Evolutionary conservation across 805 yeast genomes (phyloP), one percentile per base, ranked within the genome.

Genomic region (Sugiyamaella marilandica): DNA sequence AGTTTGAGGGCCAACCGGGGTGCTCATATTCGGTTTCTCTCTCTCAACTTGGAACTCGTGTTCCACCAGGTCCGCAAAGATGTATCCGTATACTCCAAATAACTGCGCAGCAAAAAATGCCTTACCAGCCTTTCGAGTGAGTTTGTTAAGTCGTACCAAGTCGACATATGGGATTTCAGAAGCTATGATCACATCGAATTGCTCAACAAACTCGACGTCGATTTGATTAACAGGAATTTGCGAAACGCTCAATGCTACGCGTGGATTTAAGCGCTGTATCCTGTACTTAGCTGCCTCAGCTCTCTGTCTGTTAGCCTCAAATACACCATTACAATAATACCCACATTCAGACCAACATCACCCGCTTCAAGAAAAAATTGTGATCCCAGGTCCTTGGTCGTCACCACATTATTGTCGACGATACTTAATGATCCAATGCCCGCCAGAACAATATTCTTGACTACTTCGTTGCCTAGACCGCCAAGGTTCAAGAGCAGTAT

Each of bases 341-440:
- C 35, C 35, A 59, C 58, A 36, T 57, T 61, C 48, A 72, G 59
- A 1, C 94, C 95, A 5, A 85, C 63, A 41, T 82, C 81, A 1
- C 66, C 61, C 31, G 74, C 77, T 46, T 77, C 77, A 26, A 88
- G 65, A 65, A 88, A 87, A 67, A 89, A 91, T 65, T 90, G 94
- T 0, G 83, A 76, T 2, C 82, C 82, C 54, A 85, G 75, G 63
- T 88, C 96, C 41, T 76, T 80, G 35, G 79, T 85, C 1, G 67
- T 64, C 1, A 87, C 79, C 0, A 46, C 60, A 2, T 82, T 70
- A 33, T 68, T 62, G 69, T 91, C 97, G 51, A 83, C 64, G 0
- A 94, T 71, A n/a, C 84, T 83, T 29, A 92, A 68, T 0, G 84
- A 72, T 2, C 95, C 96, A 53, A 92, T 74, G 3, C 99, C 99